Conservation (phyloP, 371 early-diverging fungal genomes). For the Apophysomyces elegans region DNA sequence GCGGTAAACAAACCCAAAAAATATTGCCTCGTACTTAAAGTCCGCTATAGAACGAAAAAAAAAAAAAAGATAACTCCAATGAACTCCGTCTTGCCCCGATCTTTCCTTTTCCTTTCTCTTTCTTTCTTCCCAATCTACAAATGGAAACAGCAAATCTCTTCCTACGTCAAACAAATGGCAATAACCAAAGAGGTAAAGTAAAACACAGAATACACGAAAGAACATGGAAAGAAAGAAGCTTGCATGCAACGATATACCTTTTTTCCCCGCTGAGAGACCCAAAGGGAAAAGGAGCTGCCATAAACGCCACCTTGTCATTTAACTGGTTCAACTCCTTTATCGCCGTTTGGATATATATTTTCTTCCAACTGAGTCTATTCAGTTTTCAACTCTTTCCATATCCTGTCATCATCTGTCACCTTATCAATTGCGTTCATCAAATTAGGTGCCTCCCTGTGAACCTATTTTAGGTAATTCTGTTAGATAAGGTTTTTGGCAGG, state of each 20-base stretch:
- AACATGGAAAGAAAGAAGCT: too few species aligned
- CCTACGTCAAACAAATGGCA: too few species aligned
- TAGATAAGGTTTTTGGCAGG: not conserved
- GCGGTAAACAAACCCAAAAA: constrained; percentile 1
- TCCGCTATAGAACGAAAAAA: not conserved
- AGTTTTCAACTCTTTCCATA: not conserved
- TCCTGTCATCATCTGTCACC: not conserved
- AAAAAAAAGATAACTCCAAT: not conserved
- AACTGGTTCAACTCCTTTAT: not conserved
- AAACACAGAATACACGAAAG: too few species aligned
- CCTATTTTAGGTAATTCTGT: constrained; percentile 1
- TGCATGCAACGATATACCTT: too few species aligned
- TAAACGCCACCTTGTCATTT: not conserved
- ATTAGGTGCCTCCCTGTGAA: not conserved
- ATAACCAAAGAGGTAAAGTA: too few species aligned
- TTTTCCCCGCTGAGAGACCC: not conserved
- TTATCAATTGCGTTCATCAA: too few species aligned
- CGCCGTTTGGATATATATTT: not conserved
- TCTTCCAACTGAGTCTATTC: not conserved
- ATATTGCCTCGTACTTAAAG: not conserved
- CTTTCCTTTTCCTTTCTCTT: not conserved
- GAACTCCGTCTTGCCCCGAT: constrained; percentile 1
- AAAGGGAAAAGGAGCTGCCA: not conserved
- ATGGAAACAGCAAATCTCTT: too few species aligned
- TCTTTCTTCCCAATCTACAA: too few species aligned